Evolutionary conservation across 2,329 filamentous ascomycete genomes (phyloP).

Genomic region (Biscogniauxia mediterranea): DNA sequence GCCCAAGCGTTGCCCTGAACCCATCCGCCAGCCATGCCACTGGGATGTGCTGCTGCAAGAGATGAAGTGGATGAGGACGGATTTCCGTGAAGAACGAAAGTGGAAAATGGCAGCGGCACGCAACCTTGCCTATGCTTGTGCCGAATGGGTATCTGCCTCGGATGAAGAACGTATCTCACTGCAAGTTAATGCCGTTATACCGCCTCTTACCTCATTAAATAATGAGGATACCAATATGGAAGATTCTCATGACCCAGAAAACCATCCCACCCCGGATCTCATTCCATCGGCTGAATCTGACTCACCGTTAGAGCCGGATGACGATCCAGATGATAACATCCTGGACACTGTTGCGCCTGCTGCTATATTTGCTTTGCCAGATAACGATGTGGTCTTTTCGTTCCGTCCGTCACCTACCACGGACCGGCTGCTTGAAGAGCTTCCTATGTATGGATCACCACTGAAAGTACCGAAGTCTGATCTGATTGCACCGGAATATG

Average conservation of each 20-base stretch:
- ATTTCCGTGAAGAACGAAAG: slow-evolving; percentile 90
- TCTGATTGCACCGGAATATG: slow-evolving; percentile 54
- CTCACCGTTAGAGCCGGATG: slow-evolving; percentile 46
- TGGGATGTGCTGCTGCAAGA: slow-evolving; percentile 86
- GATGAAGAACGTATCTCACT: slow-evolving; percentile 63
- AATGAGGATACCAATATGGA: slow-evolving; percentile 33
- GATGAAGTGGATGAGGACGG: slow-evolving; percentile 97
- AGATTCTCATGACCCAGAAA: slow-evolving; percentile 36
- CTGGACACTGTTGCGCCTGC: slow-evolving; percentile 63
- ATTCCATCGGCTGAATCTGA: slow-evolving; percentile 64
- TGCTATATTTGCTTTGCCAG: slow-evolving; percentile 78
- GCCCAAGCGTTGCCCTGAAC: slow-evolving; percentile 79
- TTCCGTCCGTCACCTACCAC: slow-evolving; percentile 71
- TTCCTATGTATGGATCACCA: slow-evolving; percentile 74
- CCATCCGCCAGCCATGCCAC: slow-evolving; percentile 71
- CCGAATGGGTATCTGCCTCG: slow-evolving; percentile 71
- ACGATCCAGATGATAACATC: slow-evolving; percentile 34
- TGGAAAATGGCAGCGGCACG: slow-evolving; percentile 85
- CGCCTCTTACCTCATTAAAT: slow-evolving; percentile 38
- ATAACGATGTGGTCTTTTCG: slow-evolving; percentile 78
- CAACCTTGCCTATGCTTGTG: slow-evolving; percentile 78
- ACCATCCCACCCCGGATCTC: slow-evolving; percentile 65
- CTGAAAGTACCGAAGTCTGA: slow-evolving; percentile 59
- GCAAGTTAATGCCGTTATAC: slow-evolving; percentile 61
- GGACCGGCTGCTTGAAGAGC: slow-evolving; percentile 74